Evolutionary conservation across 768 basidiomycete species (phyloP).

Genomic region (Sarcodon sp.): DNA sequence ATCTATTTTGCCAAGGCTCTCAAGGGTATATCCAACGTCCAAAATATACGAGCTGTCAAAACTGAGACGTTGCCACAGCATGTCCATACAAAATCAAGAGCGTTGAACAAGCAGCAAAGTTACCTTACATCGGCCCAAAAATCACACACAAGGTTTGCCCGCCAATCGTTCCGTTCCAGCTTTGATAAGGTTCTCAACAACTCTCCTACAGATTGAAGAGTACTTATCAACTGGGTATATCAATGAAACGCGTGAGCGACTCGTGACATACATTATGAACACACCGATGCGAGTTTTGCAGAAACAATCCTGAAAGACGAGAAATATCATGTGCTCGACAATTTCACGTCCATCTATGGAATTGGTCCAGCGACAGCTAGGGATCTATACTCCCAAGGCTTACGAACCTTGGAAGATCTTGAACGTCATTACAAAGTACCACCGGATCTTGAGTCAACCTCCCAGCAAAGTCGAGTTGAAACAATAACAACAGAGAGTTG

Average conservation of each 20-base stretch:
- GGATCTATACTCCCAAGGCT: constrained; percentile 46
- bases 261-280: neutral
- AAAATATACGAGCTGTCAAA: constrained; percentile 1
- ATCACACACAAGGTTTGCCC: constrained; percentile 18
- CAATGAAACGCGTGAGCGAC: constrained; percentile 39
- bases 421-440: constrained; percentile 48
- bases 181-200: neutral
- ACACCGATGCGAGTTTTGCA: constrained; percentile 12
- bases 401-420: constrained; percentile 60
- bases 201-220: constrained; percentile 40
- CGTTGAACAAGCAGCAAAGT: constrained; percentile 13
- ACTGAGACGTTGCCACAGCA: constrained; percentile 8
- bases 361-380: constrained; percentile 65
- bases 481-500: constrained; percentile 21
- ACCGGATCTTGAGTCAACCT: constrained; percentile 8
- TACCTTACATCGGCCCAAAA: constrained; percentile 28
- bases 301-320: constrained; percentile 31
- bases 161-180: neutral
- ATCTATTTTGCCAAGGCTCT: constrained; percentile 19
- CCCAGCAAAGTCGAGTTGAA: constrained; percentile 5
- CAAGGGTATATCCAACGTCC: constrained; percentile 24
- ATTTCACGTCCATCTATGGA: constrained; percentile 55
- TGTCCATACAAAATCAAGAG: constrained; percentile 19
- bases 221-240: constrained; percentile 43
- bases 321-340: constrained; percentile 42